phyloP scores from a whole-genome alignment of 1,284 basidiomycete genomes.

The Psilocybe mexicana region DNA sequence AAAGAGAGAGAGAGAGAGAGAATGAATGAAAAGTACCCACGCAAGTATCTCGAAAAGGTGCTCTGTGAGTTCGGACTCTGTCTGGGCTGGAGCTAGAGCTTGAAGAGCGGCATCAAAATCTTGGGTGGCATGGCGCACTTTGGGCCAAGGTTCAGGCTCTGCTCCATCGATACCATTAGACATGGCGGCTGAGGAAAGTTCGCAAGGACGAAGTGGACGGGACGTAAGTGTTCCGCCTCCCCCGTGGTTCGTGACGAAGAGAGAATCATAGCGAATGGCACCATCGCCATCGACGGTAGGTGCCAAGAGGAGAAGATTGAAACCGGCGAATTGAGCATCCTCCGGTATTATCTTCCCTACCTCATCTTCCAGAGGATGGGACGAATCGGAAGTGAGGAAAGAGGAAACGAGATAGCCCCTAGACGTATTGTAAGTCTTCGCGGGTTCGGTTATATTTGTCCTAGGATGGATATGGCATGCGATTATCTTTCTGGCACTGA shows the following conservation, averaged over 20 bases:
- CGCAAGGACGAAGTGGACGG: conserved; percentile 48
- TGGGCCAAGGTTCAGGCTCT: conserved; percentile 66
- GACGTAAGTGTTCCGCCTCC: conserved; percentile 58
- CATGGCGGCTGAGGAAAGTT: conserved; percentile 55
- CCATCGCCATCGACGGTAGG: conserved; percentile 30
- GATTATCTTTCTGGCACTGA: conserved; percentile 11
- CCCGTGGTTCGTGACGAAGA: conserved; percentile 67
- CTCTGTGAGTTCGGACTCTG: conserved; percentile 54
- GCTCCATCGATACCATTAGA: conserved; percentile 72
- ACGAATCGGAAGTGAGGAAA: conserved; percentile 58
- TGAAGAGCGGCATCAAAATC: conserved; percentile 45
- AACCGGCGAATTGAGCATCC: conserved; percentile 65
- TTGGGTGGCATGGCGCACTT: conserved; percentile 58
- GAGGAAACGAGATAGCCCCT: conserved; percentile 66
- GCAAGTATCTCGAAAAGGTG: conserved; percentile 62
- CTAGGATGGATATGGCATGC: conserved; percentile 35
- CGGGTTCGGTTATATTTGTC: conserved; percentile 78
- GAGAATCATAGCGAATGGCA: conserved; percentile 47
- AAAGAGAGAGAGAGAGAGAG: conserved; percentile 1
- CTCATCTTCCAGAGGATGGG: conserved; percentile 46
- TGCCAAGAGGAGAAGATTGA: conserved; percentile 70
- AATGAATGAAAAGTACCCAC: conserved; percentile 44
- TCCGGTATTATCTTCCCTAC: conserved; percentile 43
- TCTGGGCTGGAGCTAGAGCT: conserved; percentile 32
- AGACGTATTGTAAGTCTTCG: conserved; percentile 49